Conservation (phyloP, 257 asterid genomes). For the Linderniella brevidens region DNA sequence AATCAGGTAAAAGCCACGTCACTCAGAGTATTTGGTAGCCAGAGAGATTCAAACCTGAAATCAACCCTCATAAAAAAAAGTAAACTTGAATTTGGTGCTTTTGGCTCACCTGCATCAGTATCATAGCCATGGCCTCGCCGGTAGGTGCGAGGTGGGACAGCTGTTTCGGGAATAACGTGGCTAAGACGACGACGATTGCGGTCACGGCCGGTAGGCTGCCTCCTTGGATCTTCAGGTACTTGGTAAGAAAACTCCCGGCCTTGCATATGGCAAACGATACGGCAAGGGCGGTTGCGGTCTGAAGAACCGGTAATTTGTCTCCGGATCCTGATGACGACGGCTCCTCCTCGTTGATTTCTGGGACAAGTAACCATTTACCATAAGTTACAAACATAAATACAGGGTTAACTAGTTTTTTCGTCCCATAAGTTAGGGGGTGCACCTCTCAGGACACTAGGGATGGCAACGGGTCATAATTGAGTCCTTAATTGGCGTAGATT, state of each 20-base stretch:
- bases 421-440: no score
- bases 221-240: constrained; percentile 61
- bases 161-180: constrained; percentile 56
- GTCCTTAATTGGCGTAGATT: no score
- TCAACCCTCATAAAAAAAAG: no score
- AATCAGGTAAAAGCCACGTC: no score
- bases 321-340: constrained; percentile 16
- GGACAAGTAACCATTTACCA: no score
- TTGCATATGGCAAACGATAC: constrained; percentile 69
- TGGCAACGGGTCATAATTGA: no score
- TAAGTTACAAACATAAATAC: no score
- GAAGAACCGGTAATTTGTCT: constrained; percentile 54
- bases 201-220: constrained; percentile 77
- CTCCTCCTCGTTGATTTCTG: constrained; percentile 11
- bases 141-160: constrained; percentile 78
- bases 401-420: no score
- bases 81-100: background rate
- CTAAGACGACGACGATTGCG: constrained; percentile 60
- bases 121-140: constrained; percentile 86
- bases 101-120: constrained; percentile 63
- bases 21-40: no score
- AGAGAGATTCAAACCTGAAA: no score
- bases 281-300: constrained; percentile 57
- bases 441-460: no score
- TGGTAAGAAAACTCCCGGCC: constrained; percentile 28